Percentiles rank a stretch among this genome's conserved stretches.
These are phyloP conservation scores for Litsea cubeba DNA, from an alignment of 164 flowering plant genomes.

Conservation along the genomic window DNA sequence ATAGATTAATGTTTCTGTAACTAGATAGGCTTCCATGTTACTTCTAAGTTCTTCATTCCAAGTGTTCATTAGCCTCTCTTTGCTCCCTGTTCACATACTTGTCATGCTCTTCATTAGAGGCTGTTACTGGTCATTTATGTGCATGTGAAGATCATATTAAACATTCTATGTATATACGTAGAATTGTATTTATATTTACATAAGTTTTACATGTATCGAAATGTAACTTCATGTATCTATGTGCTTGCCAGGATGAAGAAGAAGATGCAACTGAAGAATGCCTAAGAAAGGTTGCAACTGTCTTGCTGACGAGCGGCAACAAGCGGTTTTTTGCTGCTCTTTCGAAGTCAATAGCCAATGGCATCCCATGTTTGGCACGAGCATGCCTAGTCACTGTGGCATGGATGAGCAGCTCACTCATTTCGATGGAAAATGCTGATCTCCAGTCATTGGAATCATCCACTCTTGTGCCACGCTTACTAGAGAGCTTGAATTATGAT, in stretches of 20 bases:
- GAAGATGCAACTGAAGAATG: conserved; percentile 40
- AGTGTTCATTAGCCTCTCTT: too few relatives aligned
- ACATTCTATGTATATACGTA: too few relatives aligned
- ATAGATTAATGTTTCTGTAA: too few relatives aligned
- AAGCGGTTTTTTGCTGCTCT: conserved; percentile 45
- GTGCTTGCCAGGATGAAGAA: conserved; percentile 42
- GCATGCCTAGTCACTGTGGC: conserved; percentile 56
- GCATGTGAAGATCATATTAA: too few relatives aligned
- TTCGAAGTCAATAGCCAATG: conserved; percentile 37
- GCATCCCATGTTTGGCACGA: conserved; percentile 44
- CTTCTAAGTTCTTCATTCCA: too few relatives aligned
- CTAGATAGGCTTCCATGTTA: too few relatives aligned
- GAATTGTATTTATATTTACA: too few relatives aligned
- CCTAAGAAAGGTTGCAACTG: conserved; percentile 40
- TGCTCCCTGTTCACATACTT: too few relatives aligned
- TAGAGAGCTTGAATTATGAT: conserved; percentile 34
- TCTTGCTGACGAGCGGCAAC: conserved; percentile 39
- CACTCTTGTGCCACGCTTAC: conserved; percentile 32
- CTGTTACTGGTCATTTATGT: too few relatives aligned
- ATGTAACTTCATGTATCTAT: too few relatives aligned
- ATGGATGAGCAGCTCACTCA: conserved; percentile 47
- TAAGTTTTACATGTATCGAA: background rate
- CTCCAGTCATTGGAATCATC: conserved; percentile 33
- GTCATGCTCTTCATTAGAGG: too few relatives aligned
- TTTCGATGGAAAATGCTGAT: conserved; percentile 22